Percentiles rank a stretch among this genome's conserved stretches.
Evolutionary conservation across 495 filamentous ascomycete genomes (phyloP).

Genomic region (Halenospora varia): DNA sequence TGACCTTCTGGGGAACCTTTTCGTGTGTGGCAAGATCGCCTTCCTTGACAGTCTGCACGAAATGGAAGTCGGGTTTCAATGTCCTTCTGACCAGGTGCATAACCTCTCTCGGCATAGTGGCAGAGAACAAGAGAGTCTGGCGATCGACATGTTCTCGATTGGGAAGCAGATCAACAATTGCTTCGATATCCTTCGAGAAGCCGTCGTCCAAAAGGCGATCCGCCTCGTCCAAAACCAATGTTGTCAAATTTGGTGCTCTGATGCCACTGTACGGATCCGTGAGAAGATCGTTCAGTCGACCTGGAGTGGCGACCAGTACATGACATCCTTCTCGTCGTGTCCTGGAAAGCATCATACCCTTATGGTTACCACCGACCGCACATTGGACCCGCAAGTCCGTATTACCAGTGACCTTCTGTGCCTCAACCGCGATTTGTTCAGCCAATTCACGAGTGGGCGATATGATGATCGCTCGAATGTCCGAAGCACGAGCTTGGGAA

Average conservation of each 20-base stretch:
- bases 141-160: slow-evolving; percentile 52
- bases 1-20: slow-evolving; percentile 71
- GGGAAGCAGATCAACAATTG: slow-evolving; percentile 67
- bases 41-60: slow-evolving; percentile 74
- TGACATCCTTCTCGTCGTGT: slow-evolving; percentile 79
- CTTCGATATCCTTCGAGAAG: slow-evolving; percentile 71
- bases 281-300: slow-evolving; percentile 81
- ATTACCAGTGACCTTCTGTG: slow-evolving; percentile 57
- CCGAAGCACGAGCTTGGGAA: slow-evolving; percentile 41
- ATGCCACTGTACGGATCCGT: slow-evolving; percentile 62
- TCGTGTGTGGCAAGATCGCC: slow-evolving; percentile 84
- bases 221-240: slow-evolving; percentile 91
- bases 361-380: slow-evolving; percentile 86
- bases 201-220: slow-evolving; percentile 89
- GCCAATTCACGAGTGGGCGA: slow-evolving; percentile 95
- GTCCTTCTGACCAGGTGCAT: slow-evolving; percentile 64
- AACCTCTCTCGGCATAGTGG: slow-evolving; percentile 82
- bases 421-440: slow-evolving; percentile 88
- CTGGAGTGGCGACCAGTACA: slow-evolving; percentile 85
- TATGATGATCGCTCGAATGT: slow-evolving; percentile 86
- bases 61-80: slow-evolving; percentile 72
- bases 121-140: slow-evolving; percentile 92
- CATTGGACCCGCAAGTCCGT: slow-evolving; percentile 76
- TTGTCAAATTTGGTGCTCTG: slow-evolving; percentile 65
- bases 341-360: slow-evolving; percentile 52